Percentiles rank a stretch among this genome's conserved stretches.
phyloP scores from a whole-genome alignment of 345 rosid species.

The Balakata baccata region DNA sequence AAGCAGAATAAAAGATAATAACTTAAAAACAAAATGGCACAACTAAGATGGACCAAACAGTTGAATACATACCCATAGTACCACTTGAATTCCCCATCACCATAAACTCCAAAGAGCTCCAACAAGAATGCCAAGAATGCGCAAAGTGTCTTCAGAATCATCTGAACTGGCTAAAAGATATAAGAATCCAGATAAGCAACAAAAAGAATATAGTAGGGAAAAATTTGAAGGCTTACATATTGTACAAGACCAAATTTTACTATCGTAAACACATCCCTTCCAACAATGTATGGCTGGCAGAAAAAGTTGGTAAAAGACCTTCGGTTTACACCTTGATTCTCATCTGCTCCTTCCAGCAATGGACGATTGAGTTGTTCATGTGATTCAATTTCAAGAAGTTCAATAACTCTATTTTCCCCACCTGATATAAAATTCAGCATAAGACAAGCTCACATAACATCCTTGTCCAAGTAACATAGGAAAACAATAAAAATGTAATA shows the following conservation, averaged over 20 bases:
- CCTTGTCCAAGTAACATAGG: background rate
- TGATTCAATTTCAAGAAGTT: slow-evolving; percentile 59
- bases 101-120: slow-evolving; percentile 67
- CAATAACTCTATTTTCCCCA: slow-evolving; percentile 62
- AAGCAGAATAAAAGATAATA: background rate
- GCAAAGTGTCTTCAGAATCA: slow-evolving; percentile 84
- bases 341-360: slow-evolving; percentile 38
- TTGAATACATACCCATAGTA: slow-evolving; percentile 57
- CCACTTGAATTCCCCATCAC: slow-evolving; percentile 88
- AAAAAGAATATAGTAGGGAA: background rate
- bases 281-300: slow-evolving; percentile 56
- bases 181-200: slow-evolving; percentile 8
- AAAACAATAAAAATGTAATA: background rate
- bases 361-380: slow-evolving; percentile 38
- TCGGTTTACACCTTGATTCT: slow-evolving; percentile 21
- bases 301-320: slow-evolving; percentile 55
- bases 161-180: slow-evolving; percentile 39
- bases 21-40: background rate
- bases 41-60: background rate
- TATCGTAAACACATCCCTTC: slow-evolving; percentile 57
- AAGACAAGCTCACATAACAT: slow-evolving; percentile 10
- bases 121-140: slow-evolving; percentile 68
- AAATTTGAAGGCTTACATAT: slow-evolving; percentile 49
- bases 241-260: slow-evolving; percentile 80
- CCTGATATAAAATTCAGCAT: slow-evolving; percentile 37